These are phyloP conservation scores for Gnomoniopsis sp. DNA, from an alignment of 2,329 filamentous ascomycete genomes.

Conservation along the genomic window DNA sequence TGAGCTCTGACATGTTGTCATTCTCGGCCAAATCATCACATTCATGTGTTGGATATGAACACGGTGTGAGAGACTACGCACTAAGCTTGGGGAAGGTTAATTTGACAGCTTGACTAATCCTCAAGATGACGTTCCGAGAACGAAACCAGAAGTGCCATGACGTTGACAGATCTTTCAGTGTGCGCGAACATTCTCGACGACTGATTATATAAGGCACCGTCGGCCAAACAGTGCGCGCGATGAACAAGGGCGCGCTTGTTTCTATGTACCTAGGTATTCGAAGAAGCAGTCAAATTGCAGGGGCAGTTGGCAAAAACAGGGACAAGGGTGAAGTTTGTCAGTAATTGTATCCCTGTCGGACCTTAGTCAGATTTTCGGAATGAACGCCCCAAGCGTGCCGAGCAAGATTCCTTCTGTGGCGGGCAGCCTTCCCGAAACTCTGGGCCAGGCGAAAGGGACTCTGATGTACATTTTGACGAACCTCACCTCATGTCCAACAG, in stretches of 20 bases:
- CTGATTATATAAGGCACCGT: background rate
- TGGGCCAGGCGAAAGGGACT: background rate
- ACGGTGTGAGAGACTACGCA: too few relatives aligned
- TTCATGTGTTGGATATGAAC: too few relatives aligned
- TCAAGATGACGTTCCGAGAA: background rate
- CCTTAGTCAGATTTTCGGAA: background rate
- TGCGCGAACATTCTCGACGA: slow-evolving; percentile 6
- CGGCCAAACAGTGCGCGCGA: background rate
- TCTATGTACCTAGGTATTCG: too few relatives aligned
- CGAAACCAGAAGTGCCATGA: background rate
- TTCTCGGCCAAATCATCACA: too few relatives aligned
- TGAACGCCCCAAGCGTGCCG: background rate
- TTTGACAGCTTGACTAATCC: background rate
- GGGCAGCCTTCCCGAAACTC: background rate
- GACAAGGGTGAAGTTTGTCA: too few relatives aligned
- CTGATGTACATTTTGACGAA: slow-evolving; percentile 7
- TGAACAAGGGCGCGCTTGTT: background rate
- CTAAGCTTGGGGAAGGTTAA: background rate
- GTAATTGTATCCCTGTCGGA: background rate
- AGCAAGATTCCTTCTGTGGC: too few relatives aligned
- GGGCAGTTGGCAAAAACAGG: too few relatives aligned
- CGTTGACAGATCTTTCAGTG: background rate
- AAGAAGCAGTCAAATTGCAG: too few relatives aligned
- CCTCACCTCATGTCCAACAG: slow-evolving; percentile 6
- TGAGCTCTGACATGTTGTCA: background rate